These are phyloP conservation scores for Pichia gijzeniarum DNA, from an alignment of 805 yeast species.

Conservation along the genomic window DNA sequence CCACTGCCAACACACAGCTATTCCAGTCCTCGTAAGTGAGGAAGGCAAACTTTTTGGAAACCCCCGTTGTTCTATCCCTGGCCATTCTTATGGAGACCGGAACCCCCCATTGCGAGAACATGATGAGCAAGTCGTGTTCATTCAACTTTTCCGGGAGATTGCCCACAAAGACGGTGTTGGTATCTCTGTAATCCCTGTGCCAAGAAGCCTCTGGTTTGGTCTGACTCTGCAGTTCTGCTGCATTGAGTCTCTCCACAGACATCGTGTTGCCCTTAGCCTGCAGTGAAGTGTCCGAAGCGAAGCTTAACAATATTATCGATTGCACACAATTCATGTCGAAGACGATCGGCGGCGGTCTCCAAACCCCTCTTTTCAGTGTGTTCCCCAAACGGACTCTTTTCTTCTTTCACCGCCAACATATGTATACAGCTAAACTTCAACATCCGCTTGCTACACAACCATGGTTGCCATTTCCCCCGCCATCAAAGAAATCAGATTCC, in stretches of 20 bases:
- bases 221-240: constrained; percentile 39
- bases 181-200: constrained; percentile 79
- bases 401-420: too few species aligned
- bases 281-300: too few species aligned
- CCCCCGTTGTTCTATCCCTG: constrained; percentile 59
- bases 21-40: constrained; percentile 77
- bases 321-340: too few species aligned
- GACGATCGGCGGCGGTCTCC: too few species aligned
- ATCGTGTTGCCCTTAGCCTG: not conserved
- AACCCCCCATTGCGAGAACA: constrained; percentile 85
- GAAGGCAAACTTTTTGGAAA: constrained; percentile 71
- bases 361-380: not conserved
- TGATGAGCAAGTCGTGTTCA: constrained; percentile 68
- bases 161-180: constrained; percentile 75
- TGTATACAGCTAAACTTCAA: too few species aligned
- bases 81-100: constrained; percentile 71
- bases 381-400: not conserved
- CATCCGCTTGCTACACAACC: too few species aligned
- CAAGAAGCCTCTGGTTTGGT: constrained; percentile 54
- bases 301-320: too few species aligned
- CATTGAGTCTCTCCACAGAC: constrained; percentile 49
- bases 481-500: constrained; percentile 75
- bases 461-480: constrained; percentile 36
- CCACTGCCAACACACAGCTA: constrained; percentile 79
- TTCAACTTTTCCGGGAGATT: constrained; percentile 56